These are phyloP conservation scores for Aspergillus nanangensis DNA, from an alignment of 495 filamentous ascomycete species.

Conservation along the genomic window DNA sequence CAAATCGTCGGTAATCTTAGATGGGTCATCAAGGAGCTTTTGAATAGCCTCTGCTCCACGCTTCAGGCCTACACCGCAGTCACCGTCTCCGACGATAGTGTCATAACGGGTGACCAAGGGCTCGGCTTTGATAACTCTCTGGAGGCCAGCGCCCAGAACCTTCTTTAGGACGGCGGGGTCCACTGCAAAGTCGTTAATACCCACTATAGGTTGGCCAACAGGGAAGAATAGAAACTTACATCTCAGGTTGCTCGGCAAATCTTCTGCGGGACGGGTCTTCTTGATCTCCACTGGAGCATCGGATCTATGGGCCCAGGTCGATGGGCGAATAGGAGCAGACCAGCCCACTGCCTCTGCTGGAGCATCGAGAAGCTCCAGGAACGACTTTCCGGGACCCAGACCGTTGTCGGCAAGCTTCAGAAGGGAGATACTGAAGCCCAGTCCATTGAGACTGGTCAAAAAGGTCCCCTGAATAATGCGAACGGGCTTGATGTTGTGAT, in stretches of 20 bases:
- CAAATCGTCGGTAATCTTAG: constrained; percentile 59
- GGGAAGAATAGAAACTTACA: constrained; percentile 29
- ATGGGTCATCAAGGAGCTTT: constrained; percentile 51
- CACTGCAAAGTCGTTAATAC: constrained; percentile 36
- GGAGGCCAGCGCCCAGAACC: constrained; percentile 61
- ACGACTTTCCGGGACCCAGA: constrained; percentile 66
- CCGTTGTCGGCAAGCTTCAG: constrained; percentile 78
- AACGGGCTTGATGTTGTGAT: constrained; percentile 68
- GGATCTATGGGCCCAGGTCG: constrained; percentile 50
- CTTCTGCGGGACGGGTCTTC: constrained; percentile 49
- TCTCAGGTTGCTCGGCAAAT: constrained; percentile 66
- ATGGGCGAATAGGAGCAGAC: constrained; percentile 60
- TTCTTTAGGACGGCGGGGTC: constrained; percentile 54
- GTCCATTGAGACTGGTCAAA: constrained; percentile 86
- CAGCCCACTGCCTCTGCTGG: constrained; percentile 83
- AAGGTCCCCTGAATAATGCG: constrained; percentile 55
- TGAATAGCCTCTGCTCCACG: constrained; percentile 86
- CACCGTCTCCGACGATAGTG: constrained; percentile 90
- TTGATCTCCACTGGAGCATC: constrained; percentile 41
- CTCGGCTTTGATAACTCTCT: constrained; percentile 70
- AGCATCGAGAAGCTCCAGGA: constrained; percentile 84
- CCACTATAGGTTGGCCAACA: constrained; percentile 5
- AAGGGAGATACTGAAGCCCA: constrained; percentile 86
- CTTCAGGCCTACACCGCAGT: constrained; percentile 88
- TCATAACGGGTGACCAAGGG: constrained; percentile 84